Percentiles rank a stretch among this genome's conserved stretches.
phyloP scores from a whole-genome alignment of 164 flowering plant species.

The Malania oleifera region DNA sequence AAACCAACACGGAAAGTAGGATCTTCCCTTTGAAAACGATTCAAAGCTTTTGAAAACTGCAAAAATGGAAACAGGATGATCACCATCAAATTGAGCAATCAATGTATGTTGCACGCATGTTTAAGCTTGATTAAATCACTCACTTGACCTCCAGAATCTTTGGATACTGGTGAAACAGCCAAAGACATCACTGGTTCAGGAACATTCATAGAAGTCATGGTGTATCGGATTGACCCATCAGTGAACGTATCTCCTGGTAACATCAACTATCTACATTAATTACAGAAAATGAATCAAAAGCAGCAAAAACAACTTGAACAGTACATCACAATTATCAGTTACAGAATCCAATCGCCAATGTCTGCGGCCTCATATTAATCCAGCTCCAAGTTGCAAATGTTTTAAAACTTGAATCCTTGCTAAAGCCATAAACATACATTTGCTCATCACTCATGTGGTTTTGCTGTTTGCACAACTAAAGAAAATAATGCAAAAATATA shows the following conservation, averaged over 20 bases:
- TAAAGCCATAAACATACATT: neutral
- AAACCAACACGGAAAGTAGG: slow-evolving; percentile 99
- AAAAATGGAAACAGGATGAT: slow-evolving; percentile 12
- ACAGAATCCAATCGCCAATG: neutral
- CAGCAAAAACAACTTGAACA: slow-evolving; percentile 1
- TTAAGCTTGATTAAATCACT: slow-evolving; percentile 10
- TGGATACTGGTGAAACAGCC: slow-evolving; percentile 92
- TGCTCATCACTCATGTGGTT: neutral
- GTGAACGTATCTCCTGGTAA: slow-evolving; percentile 93
- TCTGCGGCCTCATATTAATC: too few relatives aligned
- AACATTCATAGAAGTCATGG: slow-evolving; percentile 99
- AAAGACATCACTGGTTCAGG: slow-evolving; percentile 99
- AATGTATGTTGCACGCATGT: neutral
- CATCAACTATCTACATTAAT: neutral
- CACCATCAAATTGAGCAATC: neutral
- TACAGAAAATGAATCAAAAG: neutral
- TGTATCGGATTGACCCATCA: slow-evolving; percentile 86
- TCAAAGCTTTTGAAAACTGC: slow-evolving; percentile 97
- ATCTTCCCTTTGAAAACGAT: slow-evolving; percentile 97
- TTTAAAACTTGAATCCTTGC: too few relatives aligned
- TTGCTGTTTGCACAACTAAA: neutral
- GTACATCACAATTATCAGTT: neutral
- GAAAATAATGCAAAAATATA: neutral
- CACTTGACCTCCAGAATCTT: slow-evolving; percentile 96
- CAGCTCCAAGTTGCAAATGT: too few relatives aligned